phyloP scores from a whole-genome alignment of 768 basidiomycete genomes.

The Coprinopsis sp. region DNA sequence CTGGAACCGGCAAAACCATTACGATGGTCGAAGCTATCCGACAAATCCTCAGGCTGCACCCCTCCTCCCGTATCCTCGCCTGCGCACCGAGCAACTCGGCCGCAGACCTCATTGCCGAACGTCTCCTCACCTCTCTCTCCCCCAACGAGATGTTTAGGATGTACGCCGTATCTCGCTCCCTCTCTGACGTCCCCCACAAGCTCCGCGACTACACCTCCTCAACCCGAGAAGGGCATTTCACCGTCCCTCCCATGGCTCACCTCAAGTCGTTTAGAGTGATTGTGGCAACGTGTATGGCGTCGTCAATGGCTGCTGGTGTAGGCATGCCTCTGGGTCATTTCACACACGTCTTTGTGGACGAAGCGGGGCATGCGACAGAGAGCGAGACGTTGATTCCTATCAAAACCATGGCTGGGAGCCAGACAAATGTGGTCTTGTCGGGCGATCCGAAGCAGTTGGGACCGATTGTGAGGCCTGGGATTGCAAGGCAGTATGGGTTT shows the following conservation, averaged over 20 bases:
- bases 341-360: conserved; percentile 64
- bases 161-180: conserved; percentile 36
- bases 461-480: conserved; percentile 55
- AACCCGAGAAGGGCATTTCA: conserved; percentile 20
- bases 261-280: conserved; percentile 46
- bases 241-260: conserved; percentile 31
- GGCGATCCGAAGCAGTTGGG: conserved; percentile 72
- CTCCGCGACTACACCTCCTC: neutral
- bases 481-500: conserved; percentile 53
- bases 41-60: conserved; percentile 33
- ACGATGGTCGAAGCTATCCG: conserved; percentile 47
- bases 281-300: conserved; percentile 63
- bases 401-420: conserved; percentile 48
- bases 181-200: neutral
- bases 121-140: conserved; percentile 23
- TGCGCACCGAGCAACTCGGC: conserved; percentile 56
- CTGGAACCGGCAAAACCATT: conserved; percentile 55
- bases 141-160: conserved; percentile 40
- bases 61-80: conserved; percentile 35
- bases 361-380: conserved; percentile 70
- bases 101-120: conserved; percentile 43
- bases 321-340: conserved; percentile 60
- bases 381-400: conserved; percentile 61
- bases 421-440: conserved; percentile 56
- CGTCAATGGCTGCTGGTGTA: conserved; percentile 48